phyloP scores from a whole-genome alignment of 2,329 filamentous ascomycete genomes.

The Ilyonectria robusta region DNA sequence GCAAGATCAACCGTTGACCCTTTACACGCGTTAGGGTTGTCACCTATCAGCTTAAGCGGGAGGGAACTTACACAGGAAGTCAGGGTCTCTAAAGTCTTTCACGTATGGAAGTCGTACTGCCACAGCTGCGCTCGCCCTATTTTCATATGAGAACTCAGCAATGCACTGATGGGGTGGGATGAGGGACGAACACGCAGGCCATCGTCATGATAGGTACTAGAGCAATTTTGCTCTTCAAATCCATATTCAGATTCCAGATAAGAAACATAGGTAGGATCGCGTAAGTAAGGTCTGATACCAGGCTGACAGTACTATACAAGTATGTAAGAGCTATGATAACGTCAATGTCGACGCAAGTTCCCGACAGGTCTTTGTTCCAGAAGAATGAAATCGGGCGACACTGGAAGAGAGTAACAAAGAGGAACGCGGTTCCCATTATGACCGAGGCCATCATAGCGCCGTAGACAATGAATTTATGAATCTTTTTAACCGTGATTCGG shows the following conservation, averaged over 20 bases:
- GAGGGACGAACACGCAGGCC: constrained; percentile 63
- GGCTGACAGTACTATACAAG: constrained; percentile 64
- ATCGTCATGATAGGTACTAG: constrained; percentile 68
- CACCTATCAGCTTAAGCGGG: not conserved
- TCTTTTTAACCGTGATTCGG: constrained; percentile 54
- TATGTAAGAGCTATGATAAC: constrained; percentile 67
- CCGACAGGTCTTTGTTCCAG: constrained; percentile 54
- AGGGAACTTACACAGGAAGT: constrained; percentile 58
- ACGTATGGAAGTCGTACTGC: constrained; percentile 58
- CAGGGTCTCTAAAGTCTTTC: constrained; percentile 54
- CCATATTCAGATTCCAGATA: constrained; percentile 70
- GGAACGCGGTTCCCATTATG: constrained; percentile 56
- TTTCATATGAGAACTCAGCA: constrained; percentile 26
- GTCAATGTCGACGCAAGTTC: constrained; percentile 56
- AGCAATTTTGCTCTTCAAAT: constrained; percentile 63
- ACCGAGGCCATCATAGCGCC: constrained; percentile 53
- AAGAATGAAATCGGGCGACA: constrained; percentile 58
- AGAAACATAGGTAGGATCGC: constrained; percentile 68
- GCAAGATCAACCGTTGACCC: constrained; percentile 60
- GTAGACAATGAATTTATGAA: constrained; percentile 55
- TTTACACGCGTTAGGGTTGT: constrained; percentile 26
- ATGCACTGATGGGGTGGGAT: not conserved
- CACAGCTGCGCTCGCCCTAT: constrained; percentile 61
- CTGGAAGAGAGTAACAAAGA: constrained; percentile 59
- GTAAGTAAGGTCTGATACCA: constrained; percentile 66